Percentiles rank a stretch among this genome's conserved stretches.
Evolutionary conservation across 2,329 filamentous ascomycete genomes (phyloP).

Genomic region (Cercospora citrullina): DNA sequence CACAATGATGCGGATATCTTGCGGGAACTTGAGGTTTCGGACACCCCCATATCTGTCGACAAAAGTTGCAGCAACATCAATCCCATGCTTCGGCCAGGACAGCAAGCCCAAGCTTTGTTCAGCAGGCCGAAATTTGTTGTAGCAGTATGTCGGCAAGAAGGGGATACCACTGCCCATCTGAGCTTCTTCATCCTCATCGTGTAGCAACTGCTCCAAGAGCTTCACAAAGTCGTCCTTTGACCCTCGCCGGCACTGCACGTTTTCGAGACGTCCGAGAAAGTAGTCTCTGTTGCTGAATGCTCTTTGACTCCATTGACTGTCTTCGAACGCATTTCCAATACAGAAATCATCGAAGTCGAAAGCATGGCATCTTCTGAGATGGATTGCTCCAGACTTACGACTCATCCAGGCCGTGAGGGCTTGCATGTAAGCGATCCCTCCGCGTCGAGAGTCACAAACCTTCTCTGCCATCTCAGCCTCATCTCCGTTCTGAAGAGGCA

Average conservation of each 20-base stretch:
- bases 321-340: constrained; percentile 14
- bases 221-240: background rate
- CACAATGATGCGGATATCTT: constrained; percentile 10
- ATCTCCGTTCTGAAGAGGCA: background rate
- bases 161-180: constrained; percentile 16
- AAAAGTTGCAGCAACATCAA: constrained; percentile 17
- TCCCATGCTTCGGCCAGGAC: constrained; percentile 11
- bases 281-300: background rate
- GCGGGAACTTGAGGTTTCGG: constrained; percentile 4
- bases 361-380: constrained; percentile 6
- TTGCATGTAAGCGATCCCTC: constrained; percentile 9
- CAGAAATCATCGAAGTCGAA: constrained; percentile 20
- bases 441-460: background rate
- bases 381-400: background rate
- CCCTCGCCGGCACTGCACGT: background rate
- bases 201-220: constrained; percentile 2
- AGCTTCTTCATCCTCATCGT: constrained; percentile 1
- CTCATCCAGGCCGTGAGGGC: constrained; percentile 8
- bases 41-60: constrained; percentile 5
- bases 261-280: constrained; percentile 7
- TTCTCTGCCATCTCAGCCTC: background rate
- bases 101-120: constrained; percentile 5
- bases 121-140: constrained; percentile 1
- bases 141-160: constrained; percentile 17
- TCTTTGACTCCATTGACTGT: background rate